Evolutionary conservation across 108 stramenopile species (phyloP).

Genomic region (Cyclotella baltica): DNA sequence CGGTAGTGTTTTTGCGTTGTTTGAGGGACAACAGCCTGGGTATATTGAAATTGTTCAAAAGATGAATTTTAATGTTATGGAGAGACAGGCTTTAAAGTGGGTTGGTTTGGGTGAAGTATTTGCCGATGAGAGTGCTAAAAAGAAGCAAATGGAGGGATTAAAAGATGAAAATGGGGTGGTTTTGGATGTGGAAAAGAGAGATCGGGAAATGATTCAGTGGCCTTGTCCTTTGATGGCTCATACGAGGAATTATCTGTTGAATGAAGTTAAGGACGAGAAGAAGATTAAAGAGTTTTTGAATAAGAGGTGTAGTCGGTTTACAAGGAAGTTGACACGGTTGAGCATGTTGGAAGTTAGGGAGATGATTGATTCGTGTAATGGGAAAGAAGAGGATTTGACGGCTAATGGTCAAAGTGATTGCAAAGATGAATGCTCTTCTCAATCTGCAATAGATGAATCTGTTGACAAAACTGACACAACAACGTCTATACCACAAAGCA

Average conservation of each 20-base stretch:
- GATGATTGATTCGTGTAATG: conserved; percentile 43
- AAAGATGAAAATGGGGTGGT: conserved; percentile 31
- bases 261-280: conserved; percentile 55
- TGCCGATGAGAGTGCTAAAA: conserved; percentile 35
- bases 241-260: conserved; percentile 65
- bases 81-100: conserved; percentile 73
- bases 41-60: conserved; percentile 65
- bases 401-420: not conserved
- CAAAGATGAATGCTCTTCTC: not conserved
- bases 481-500: conserved; percentile 5
- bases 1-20: conserved; percentile 74
- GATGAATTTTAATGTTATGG: conserved; percentile 78
- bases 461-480: not conserved
- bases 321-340: conserved; percentile 77
- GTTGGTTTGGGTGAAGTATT: conserved; percentile 78
- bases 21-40: conserved; percentile 76
- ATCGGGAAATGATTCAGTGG: conserved; percentile 69
- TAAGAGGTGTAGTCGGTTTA: conserved; percentile 78
- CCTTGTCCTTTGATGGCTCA: conserved; percentile 82
- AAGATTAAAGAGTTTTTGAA: conserved; percentile 68
- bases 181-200: conserved; percentile 59
- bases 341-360: conserved; percentile 64
- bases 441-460: not conserved
- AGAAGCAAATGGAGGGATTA: conserved; percentile 13
- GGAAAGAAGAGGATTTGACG: conserved; percentile 11